Evolutionary conservation across 352 stramenopile species (phyloP).

Genomic region (Pythium aristosporum): DNA sequence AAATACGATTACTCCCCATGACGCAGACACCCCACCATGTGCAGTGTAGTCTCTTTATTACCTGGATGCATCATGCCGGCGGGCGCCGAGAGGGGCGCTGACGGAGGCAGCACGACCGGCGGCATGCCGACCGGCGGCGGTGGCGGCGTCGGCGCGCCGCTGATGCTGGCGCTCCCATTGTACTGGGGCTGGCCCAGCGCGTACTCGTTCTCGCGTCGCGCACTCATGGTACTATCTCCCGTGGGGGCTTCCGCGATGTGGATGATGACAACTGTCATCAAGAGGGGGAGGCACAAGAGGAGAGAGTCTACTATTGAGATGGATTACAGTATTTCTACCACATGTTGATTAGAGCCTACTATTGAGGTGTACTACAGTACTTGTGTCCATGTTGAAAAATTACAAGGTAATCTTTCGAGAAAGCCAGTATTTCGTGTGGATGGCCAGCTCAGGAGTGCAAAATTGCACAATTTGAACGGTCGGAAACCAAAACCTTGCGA

Average conservation of each 20-base stretch:
- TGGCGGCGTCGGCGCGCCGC: conserved; percentile 18
- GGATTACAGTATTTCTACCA: neutral
- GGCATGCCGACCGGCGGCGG: conserved; percentile 25
- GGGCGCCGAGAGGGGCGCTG: conserved; percentile 13
- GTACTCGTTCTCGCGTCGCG: conserved; percentile 27
- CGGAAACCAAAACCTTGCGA: conserved; percentile 17
- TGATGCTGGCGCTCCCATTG: conserved; percentile 8
- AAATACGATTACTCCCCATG: neutral
- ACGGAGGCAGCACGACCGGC: conserved; percentile 25
- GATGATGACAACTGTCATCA: neutral
- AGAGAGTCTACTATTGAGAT: neutral
- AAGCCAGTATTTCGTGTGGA: conserved; percentile 5
- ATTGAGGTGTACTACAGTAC: conserved; percentile 10
- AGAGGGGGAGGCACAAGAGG: neutral
- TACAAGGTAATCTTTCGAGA: conserved; percentile 23
- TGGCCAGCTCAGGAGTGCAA: conserved; percentile 18
- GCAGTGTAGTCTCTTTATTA: neutral
- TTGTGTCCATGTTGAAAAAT: conserved; percentile 10
- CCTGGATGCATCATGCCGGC: conserved; percentile 18
- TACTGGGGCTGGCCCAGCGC: conserved; percentile 17
- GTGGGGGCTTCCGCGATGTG: neutral
- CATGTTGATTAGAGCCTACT: neutral
- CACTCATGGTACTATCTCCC: conserved; percentile 15
- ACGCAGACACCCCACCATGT: neutral
- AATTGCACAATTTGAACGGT: conserved; percentile 32